phyloP scores from a whole-genome alignment of 192 early-diverging fungal genomes.

The Coemansia sp. region DNA sequence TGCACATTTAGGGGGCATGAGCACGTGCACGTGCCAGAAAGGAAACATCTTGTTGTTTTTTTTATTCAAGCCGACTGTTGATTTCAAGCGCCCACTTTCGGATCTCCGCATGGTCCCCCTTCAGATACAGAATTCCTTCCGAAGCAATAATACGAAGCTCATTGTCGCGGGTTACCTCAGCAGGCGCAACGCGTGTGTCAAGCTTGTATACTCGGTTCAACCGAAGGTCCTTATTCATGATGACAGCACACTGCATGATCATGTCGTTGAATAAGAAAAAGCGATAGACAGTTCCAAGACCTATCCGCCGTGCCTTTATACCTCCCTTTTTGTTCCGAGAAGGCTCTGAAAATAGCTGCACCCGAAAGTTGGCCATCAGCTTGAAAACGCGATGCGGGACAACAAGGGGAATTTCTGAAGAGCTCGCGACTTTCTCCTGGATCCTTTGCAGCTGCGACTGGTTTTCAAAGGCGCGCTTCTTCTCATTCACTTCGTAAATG shows the following conservation, averaged over 20 bases:
- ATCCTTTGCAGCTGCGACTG: conserved; percentile 61
- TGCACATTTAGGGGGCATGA: conserved; percentile 6
- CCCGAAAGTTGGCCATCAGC: conserved; percentile 56
- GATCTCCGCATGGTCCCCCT: conserved; percentile 26
- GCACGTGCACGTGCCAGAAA: background rate
- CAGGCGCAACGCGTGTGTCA: conserved; percentile 32
- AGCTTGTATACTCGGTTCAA: conserved; percentile 41
- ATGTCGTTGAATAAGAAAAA: conserved; percentile 77
- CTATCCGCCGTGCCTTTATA: conserved; percentile 27
- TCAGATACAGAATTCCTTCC: conserved; percentile 46
- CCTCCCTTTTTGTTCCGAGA: conserved; percentile 3
- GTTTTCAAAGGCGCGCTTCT: conserved; percentile 65
- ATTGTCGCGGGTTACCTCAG: conserved; percentile 35
- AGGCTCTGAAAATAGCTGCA: conserved; percentile 33
- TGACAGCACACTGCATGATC: conserved; percentile 59
- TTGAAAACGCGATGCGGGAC: conserved; percentile 61
- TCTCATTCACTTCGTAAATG: conserved; percentile 85
- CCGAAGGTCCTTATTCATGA: conserved; percentile 45
- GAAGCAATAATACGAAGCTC: conserved; percentile 48
- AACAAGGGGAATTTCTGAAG: conserved; percentile 49
- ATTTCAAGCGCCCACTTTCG: conserved; percentile 51
- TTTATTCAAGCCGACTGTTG: conserved; percentile 40
- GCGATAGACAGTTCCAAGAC: conserved; percentile 46
- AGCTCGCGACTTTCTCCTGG: conserved; percentile 58
- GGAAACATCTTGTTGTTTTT: background rate